phyloP scores from a whole-genome alignment of 2,329 filamentous ascomycete genomes.

The Colletotrichum endophyticum region DNA sequence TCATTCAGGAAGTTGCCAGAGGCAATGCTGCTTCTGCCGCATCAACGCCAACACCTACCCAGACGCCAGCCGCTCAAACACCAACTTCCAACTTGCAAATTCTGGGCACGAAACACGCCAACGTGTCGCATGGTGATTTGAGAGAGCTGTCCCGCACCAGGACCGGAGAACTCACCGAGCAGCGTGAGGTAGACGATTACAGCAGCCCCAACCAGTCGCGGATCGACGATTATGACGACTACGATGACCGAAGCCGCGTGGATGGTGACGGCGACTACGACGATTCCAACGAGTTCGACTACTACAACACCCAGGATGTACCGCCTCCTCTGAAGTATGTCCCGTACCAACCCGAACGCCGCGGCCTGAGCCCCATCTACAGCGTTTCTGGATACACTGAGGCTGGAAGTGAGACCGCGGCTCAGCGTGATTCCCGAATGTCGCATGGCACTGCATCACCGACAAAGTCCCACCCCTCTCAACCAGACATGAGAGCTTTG shows the following conservation, averaged over 20 bases:
- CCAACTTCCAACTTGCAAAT: slow-evolving; percentile 53
- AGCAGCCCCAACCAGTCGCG: slow-evolving; percentile 42
- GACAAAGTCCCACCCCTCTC: slow-evolving; percentile 53
- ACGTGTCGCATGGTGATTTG: slow-evolving; percentile 64
- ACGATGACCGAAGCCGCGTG: slow-evolving; percentile 17
- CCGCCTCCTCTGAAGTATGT: slow-evolving; percentile 69
- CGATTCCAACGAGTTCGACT: slow-evolving; percentile 48
- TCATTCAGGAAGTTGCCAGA: slow-evolving; percentile 67
- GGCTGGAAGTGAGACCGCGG: slow-evolving; percentile 63
- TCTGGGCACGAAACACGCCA: slow-evolving; percentile 72
- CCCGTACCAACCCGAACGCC: slow-evolving; percentile 71
- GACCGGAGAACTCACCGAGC: slow-evolving; percentile 42
- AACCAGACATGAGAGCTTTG: slow-evolving; percentile 43
- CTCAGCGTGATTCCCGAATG: slow-evolving; percentile 61
- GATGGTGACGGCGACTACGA: slow-evolving; percentile 37
- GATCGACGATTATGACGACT: slow-evolving; percentile 43
- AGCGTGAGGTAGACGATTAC: slow-evolving; percentile 38
- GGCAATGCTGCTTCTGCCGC: slow-evolving; percentile 61
- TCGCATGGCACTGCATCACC: slow-evolving; percentile 58
- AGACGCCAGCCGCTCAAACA: slow-evolving; percentile 46
- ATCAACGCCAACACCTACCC: slow-evolving; percentile 68
- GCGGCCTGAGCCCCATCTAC: slow-evolving; percentile 85
- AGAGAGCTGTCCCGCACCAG: slow-evolving; percentile 52
- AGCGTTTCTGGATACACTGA: slow-evolving; percentile 89
- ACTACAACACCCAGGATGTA: slow-evolving; percentile 66